Conservation (phyloP, 2,329 filamentous ascomycete genomes). For the Aspergillus brunneoviolaceus region DNA sequence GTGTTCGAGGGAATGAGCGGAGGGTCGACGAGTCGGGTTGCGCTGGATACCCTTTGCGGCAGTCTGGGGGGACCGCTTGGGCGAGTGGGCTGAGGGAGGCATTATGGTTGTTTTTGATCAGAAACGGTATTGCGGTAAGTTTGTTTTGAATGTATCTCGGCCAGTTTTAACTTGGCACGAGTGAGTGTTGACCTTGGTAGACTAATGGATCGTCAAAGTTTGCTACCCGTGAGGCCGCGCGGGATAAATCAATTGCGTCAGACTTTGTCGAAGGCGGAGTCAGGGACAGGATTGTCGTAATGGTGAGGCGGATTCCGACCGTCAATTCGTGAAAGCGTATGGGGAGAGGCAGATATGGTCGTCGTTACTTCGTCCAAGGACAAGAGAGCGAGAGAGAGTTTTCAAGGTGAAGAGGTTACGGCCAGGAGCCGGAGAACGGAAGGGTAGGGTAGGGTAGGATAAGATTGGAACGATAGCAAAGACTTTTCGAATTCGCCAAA, state of each 20-base stretch:
- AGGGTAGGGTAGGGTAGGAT: constrained; percentile 14
- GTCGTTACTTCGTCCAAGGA: constrained; percentile 11
- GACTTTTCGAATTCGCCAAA: constrained; percentile 25
- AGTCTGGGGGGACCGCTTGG: constrained; percentile 29
- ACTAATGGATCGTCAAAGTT: constrained; percentile 18
- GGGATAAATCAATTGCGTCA: constrained; percentile 24
- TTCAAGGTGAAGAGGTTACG: constrained; percentile 10
- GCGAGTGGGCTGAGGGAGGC: constrained; percentile 26
- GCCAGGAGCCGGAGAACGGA: constrained; percentile 14
- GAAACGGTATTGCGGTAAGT: constrained; percentile 11
- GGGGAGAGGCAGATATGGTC: neutral
- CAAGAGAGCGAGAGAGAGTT: constrained; percentile 11
- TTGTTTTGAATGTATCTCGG: neutral
- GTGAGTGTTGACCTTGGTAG: constrained; percentile 5
- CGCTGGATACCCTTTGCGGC: constrained; percentile 25
- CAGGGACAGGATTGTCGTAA: constrained; percentile 7
- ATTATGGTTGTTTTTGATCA: constrained; percentile 18
- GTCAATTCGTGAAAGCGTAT: constrained; percentile 18
- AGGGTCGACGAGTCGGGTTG: constrained; percentile 25
- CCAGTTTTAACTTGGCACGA: constrained; percentile 1
- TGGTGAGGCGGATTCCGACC: constrained; percentile 10
- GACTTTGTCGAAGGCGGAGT: constrained; percentile 12
- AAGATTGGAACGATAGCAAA: constrained; percentile 8
- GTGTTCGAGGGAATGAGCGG: constrained; percentile 20
- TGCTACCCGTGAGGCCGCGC: constrained; percentile 17